Evolutionary conservation across 148 eudicot genomes (phyloP), one percentile per base, ranked within the genome.

Genomic region (Camellia japonica): DNA sequence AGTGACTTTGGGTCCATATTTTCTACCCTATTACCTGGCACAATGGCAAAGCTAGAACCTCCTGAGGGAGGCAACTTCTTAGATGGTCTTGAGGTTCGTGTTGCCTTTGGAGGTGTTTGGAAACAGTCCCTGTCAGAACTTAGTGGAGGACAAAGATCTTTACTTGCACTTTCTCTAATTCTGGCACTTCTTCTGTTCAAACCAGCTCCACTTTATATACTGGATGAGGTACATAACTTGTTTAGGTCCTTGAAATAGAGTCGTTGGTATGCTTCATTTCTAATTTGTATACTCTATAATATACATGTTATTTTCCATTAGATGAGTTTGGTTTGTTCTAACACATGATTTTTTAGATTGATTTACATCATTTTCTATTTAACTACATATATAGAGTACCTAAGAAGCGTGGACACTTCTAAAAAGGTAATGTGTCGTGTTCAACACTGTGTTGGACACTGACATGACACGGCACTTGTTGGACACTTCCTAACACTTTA

Each of bases 41-140:
- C 99, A 71, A 92, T 90, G 84, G 99, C 99, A 72, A 96, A 96
- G 87, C 87, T 96, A 73, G 99, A 96, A 49, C 99, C 99, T 76
- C 93, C 95, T 6, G 99, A 93, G 83, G 99, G 99, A 80, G 70
- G 93, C 83, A 96, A 89, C 80, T 96, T 96, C 81, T 85, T 96
- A 49, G 99, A 96, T 83, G 99, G 99, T 19, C 91, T 96, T 81
- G 99, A 96, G 90, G 99, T 96, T 79, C 93, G 95, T 15, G 99
- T 96, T 84, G 98, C 99, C 66, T 96, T 96, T 84, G 99, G 99
- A 78, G 84, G 94, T 84, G 99, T 96, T 69, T 96, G 99, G 99
- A 96, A 96, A 85, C 98, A 94, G 79, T 96, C 99, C 23, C 86
- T 96, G 78, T 96, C 98, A 72, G 98, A 96, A 84, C 93, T 96